Percentiles rank a stretch among this genome's conserved stretches.
Evolutionary conservation across 352 stramenopile genomes (phyloP).

Genomic region (Pythium phragmitis): DNA sequence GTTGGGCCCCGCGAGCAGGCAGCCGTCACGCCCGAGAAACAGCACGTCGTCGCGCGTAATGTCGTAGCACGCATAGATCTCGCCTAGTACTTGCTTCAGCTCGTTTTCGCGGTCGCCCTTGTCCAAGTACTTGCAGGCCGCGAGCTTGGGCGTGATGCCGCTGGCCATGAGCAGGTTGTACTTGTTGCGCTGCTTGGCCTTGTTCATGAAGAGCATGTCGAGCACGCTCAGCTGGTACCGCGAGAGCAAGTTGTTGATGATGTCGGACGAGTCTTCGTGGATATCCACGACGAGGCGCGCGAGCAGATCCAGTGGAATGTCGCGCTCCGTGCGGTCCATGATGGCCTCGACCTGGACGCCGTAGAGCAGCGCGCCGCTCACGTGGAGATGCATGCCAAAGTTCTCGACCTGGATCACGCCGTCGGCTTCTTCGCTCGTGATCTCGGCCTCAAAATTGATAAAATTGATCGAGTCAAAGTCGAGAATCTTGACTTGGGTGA

Average conservation of each 20-base stretch:
- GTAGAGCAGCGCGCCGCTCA: constrained; percentile 75
- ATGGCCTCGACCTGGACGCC: constrained; percentile 94
- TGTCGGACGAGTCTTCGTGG: constrained; percentile 94
- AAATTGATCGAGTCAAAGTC: constrained; percentile 97
- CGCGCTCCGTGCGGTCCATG: constrained; percentile 95
- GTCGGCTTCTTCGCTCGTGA: constrained; percentile 93
- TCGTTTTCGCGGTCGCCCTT: constrained; percentile 98
- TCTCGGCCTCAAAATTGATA: constrained; percentile 98
- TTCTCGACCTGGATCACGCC: constrained; percentile 96
- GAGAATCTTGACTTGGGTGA: constrained; percentile 97
- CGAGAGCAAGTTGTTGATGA: constrained; percentile 95
- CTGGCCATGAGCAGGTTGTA: constrained; percentile 97
- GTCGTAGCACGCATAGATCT: constrained; percentile 95
- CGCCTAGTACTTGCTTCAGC: constrained; percentile 94
- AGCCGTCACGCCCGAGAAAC: constrained; percentile 93
- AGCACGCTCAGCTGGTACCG: constrained; percentile 95
- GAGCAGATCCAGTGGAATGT: constrained; percentile 95
- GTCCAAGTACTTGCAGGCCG: constrained; percentile 96
- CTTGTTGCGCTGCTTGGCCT: constrained; percentile 94
- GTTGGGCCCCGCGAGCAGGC: constrained; percentile 93
- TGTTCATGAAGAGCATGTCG: constrained; percentile 95
- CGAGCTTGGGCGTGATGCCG: constrained; percentile 95
- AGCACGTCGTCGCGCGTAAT: constrained; percentile 96
- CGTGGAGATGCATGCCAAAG: constrained; percentile 90
- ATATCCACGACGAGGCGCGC: constrained; percentile 95